Evolutionary conservation across 1,284 basidiomycete species (phyloP).

Genomic region (Psilocybe mexicana): DNA sequence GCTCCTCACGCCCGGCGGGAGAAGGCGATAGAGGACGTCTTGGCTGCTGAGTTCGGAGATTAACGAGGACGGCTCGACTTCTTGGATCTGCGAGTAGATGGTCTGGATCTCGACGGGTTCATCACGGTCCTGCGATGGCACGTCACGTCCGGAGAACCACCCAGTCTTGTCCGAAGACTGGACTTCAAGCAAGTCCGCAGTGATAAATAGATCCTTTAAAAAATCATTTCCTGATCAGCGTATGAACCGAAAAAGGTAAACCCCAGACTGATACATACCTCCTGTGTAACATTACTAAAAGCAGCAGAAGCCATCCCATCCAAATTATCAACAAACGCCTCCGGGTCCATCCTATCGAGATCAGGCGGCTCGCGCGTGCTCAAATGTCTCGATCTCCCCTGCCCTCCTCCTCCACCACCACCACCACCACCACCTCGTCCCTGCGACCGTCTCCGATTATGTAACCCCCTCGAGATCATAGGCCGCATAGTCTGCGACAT

Average conservation of each 20-base stretch:
- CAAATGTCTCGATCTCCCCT: conserved; percentile 32
- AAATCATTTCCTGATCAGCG: no score
- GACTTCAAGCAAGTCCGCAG: conserved; percentile 74
- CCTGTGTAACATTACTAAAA: conserved; percentile 72
- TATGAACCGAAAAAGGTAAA: no score
- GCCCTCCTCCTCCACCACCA: no score
- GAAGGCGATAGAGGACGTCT: conserved; percentile 67
- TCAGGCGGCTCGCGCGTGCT: conserved; percentile 59
- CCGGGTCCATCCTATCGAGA: conserved; percentile 64
- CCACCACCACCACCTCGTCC: conserved; percentile 14
- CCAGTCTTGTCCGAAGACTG: conserved; percentile 76
- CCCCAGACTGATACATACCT: conserved; percentile 43
- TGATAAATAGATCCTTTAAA: conserved; percentile 67
- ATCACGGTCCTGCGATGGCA: conserved; percentile 37
- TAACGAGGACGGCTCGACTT: conserved; percentile 68
- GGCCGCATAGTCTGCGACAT: conserved; percentile 64
- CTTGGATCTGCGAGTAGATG: conserved; percentile 68
- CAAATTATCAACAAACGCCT: conserved; percentile 70
- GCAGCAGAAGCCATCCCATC: conserved; percentile 74
- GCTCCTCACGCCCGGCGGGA: conserved; percentile 72
- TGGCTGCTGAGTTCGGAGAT: conserved; percentile 66
- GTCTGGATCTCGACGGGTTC: conserved; percentile 74
- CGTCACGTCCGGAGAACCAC: conserved; percentile 69
- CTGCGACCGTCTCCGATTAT: conserved; percentile 22
- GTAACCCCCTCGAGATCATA: conserved; percentile 35